Percentiles rank a stretch among this genome's conserved stretches.
Evolutionary conservation across 2,329 filamentous ascomycete genomes (phyloP).

Genomic region (Elsinoe fawcettii): DNA sequence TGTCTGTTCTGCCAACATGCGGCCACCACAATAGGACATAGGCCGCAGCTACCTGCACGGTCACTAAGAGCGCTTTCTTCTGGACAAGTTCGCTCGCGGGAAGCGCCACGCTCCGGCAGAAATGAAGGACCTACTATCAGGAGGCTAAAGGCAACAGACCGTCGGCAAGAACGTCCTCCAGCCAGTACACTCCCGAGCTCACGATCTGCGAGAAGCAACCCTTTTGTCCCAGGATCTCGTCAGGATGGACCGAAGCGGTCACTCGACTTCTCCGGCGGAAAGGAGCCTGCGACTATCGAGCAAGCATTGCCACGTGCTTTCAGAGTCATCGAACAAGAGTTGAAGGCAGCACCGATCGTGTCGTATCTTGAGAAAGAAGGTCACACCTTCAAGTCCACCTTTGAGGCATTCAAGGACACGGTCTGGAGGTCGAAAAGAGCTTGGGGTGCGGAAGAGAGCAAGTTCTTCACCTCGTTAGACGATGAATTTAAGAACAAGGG

Average conservation of each 20-base stretch:
- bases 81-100: background rate
- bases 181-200: background rate
- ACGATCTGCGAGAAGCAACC: background rate
- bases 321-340: constrained; percentile 22
- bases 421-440: constrained; percentile 13
- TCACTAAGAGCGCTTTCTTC: background rate
- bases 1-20: constrained; percentile 15
- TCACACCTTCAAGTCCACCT: constrained; percentile 22
- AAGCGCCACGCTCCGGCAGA: background rate
- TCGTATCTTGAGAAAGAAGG: constrained; percentile 25
- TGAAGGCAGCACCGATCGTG: constrained; percentile 28
- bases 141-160: background rate
- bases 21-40: background rate
- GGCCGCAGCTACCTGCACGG: background rate
- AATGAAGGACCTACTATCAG: background rate
- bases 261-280: background rate
- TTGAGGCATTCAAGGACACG: constrained; percentile 21
- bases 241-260: background rate
- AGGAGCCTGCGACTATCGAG: background rate
- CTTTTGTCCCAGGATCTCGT: background rate
- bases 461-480: constrained; percentile 11
- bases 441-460: background rate
- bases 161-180: background rate
- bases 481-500: constrained; percentile 20
- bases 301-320: constrained; percentile 22